Evolutionary conservation across 164 flowering plant genomes (phyloP), one percentile per base, ranked within the genome.

Genomic region (Piper betle): DNA sequence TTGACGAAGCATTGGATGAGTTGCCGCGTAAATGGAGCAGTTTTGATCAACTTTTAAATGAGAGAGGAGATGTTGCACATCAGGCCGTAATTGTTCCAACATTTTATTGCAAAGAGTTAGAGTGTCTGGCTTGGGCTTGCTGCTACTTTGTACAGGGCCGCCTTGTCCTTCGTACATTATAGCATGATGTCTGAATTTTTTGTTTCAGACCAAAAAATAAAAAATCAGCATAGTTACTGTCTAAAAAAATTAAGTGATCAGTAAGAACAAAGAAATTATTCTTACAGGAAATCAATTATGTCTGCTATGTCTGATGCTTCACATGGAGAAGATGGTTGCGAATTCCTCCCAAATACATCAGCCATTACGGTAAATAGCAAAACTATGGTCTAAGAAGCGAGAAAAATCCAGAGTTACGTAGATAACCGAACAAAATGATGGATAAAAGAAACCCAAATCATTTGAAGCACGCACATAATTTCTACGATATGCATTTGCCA

Each of bases 101-200:
- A 84, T 81, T 71, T 76, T 81, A 41, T 87, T 85, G 63, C 77
- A 80, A 19, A 86, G 74, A 48, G 79, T 81, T 66, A 94, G 76
- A 39, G 85, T 81, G 40, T 94, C 99, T 12, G 75, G 70, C 71
- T 86, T 75, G 43, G 99, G 93, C 69, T 85, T 94, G 80, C 93
- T 88, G 71, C 43, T 82, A 43, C 80, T 63, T 76, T 86, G 94
- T 57, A 93, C 99, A 18, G 99, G 87, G 18, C 98, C 96, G 63
- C 95, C 95, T 65, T 93, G 97, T 41, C 99, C 97, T 77, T 94
- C 99, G 61, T 88, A 94, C 61, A 90, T 86, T 57, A 91, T 78
- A 25, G 83, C 73, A 67, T 94, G 99, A 73, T 94, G 93, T 39
- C 99, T 94, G 85, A 63, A 46, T 15, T 25, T 25, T 25, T 25